Percentiles rank a stretch among this genome's conserved stretches.
Conservation (phyloP, 352 stramenopile genomes). For the Plasmopara muralis region DNA sequence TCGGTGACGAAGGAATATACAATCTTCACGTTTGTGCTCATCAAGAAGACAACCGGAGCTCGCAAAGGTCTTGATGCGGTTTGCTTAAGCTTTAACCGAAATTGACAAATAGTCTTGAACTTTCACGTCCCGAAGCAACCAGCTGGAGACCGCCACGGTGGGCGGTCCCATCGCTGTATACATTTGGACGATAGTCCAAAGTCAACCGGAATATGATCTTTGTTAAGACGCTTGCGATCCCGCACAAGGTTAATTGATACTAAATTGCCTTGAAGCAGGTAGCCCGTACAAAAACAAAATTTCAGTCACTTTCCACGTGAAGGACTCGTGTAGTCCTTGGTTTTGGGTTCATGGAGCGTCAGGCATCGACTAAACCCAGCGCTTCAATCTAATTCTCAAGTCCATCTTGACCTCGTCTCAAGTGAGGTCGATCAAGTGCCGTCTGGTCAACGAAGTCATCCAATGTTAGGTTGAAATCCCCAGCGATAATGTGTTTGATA, state of each 20-base stretch:
- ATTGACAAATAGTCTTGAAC: neutral
- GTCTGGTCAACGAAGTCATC: too few species aligned
- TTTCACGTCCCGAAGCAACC: slow-evolving; percentile 3
- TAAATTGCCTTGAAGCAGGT: slow-evolving; percentile 10
- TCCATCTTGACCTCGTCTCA: too few species aligned
- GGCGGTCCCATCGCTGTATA: neutral
- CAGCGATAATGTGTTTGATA: too few species aligned
- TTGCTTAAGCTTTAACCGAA: neutral
- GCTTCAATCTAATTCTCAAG: too few species aligned
- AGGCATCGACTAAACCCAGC: slow-evolving; percentile 8
- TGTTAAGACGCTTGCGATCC: slow-evolving; percentile 9
- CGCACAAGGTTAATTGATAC: slow-evolving; percentile 3
- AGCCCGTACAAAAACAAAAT: slow-evolving; percentile 13
- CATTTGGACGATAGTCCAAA: too few species aligned
- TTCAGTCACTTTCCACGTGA: slow-evolving; percentile 8
- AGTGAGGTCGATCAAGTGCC: too few species aligned
- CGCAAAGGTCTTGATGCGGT: slow-evolving; percentile 4
- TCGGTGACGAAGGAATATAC: slow-evolving; percentile 4
- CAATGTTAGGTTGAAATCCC: too few species aligned
- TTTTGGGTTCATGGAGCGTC: slow-evolving; percentile 7
- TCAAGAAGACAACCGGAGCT: slow-evolving; percentile 12
- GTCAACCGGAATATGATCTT: slow-evolving; percentile 4
- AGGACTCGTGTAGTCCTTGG: slow-evolving; percentile 13
- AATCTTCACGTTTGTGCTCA: slow-evolving; percentile 11
- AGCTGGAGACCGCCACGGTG: neutral